A percentile compares a stretch with the other conserved stretches of the same genome.
These are phyloP conservation scores for Prunus mume DNA, from an alignment of 306 rosid species.

Conservation along the genomic window DNA sequence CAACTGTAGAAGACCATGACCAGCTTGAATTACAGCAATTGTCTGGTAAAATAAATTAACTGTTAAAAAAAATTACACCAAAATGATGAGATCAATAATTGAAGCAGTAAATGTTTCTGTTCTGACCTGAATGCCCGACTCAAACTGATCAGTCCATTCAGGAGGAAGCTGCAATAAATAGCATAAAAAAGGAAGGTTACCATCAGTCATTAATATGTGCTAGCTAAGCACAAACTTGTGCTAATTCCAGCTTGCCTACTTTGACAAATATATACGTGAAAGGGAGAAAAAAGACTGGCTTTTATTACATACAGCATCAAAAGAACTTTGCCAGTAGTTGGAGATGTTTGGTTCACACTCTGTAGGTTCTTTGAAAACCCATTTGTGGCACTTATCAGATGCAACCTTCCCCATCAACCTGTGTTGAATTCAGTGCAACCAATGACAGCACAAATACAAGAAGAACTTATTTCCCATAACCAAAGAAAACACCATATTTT, in stretches of 20 bases:
- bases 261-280: not conserved
- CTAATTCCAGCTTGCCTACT: not conserved
- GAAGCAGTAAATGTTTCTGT: slow-evolving; percentile 21
- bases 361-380: slow-evolving; percentile 99
- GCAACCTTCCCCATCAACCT: slow-evolving; percentile 99
- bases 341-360: slow-evolving; percentile 96
- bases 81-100: not conserved
- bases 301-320: slow-evolving; percentile 79
- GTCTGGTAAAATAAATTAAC: slow-evolving; percentile 54
- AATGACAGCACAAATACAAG: slow-evolving; percentile 22
- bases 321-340: slow-evolving; percentile 99
- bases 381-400: slow-evolving; percentile 99
- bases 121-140: slow-evolving; percentile 97
- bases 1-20: slow-evolving; percentile 97
- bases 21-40: slow-evolving; percentile 99
- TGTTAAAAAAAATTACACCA: slow-evolving; percentile 2
- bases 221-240: slow-evolving; percentile 17
- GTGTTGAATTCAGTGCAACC: slow-evolving; percentile 23
- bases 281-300: not conserved
- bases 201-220: slow-evolving; percentile 33
- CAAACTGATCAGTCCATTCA: slow-evolving; percentile 98
- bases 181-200: slow-evolving; percentile 36
- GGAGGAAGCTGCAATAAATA: slow-evolving; percentile 89
- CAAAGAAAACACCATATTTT: too few species aligned
- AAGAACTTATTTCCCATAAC: not conserved